A percentile compares a stretch with the other conserved stretches of the same genome.
phyloP scores from a whole-genome alignment of 352 stramenopile genomes.

The Phytophthora uliginosa region DNA sequence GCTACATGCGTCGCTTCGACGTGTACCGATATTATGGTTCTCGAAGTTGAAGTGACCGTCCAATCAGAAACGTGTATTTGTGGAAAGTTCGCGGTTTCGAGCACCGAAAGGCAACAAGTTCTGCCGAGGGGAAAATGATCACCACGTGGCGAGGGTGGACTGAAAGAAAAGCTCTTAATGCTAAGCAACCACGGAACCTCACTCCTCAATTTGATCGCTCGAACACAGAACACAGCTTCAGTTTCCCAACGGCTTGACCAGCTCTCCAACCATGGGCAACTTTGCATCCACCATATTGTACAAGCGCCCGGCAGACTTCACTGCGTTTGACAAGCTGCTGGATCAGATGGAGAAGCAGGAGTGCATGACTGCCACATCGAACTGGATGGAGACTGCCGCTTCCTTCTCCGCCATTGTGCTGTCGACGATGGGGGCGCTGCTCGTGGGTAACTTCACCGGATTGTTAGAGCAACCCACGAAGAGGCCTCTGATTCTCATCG shows the following conservation, averaged over 20 bases:
- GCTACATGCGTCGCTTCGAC: slow-evolving; percentile 33
- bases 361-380: not conserved
- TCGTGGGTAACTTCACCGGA: slow-evolving; percentile 22
- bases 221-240: not conserved
- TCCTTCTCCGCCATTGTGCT: slow-evolving; percentile 26
- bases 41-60: slow-evolving; percentile 29
- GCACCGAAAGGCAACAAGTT: slow-evolving; percentile 36
- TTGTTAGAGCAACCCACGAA: slow-evolving; percentile 18
- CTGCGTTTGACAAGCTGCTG: slow-evolving; percentile 28
- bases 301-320: slow-evolving; percentile 16
- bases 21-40: slow-evolving; percentile 24
- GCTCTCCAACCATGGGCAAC: slow-evolving; percentile 53
- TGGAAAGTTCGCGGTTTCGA: slow-evolving; percentile 27
- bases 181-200: slow-evolving; percentile 3
- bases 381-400: slow-evolving; percentile 12
- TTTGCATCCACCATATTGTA: slow-evolving; percentile 44
- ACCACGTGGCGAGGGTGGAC: not conserved
- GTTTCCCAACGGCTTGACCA: not conserved
- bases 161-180: not conserved
- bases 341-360: slow-evolving; percentile 42
- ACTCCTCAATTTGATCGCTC: slow-evolving; percentile 53
- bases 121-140: slow-evolving; percentile 24
- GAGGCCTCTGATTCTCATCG: slow-evolving; percentile 9
- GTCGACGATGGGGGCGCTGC: slow-evolving; percentile 10
- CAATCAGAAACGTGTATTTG: slow-evolving; percentile 32